phyloP scores from a whole-genome alignment of 2,329 filamentous ascomycete genomes.

The Ophiostoma sp. region DNA sequence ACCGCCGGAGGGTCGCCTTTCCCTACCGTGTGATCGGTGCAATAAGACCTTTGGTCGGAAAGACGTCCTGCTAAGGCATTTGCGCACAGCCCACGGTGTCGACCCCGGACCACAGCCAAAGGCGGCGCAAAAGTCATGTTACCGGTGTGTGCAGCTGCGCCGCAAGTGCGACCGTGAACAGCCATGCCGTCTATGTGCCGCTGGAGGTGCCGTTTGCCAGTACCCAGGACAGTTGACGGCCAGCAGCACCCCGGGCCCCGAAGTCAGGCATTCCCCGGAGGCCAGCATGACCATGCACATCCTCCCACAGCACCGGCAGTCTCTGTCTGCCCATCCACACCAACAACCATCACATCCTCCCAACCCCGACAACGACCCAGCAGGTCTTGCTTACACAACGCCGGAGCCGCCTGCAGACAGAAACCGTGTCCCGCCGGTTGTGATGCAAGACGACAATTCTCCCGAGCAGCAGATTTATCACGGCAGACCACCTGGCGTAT shows the following conservation, averaged over 20 bases:
- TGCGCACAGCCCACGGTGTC: conserved; percentile 30
- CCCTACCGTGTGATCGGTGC: conserved; percentile 29
- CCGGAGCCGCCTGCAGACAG: not conserved
- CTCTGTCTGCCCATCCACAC: not conserved
- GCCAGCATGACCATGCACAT: not conserved
- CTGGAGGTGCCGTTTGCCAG: conserved; percentile 23
- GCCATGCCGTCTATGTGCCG: conserved; percentile 30
- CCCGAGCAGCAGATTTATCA: not conserved
- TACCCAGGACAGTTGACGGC: conserved; percentile 19
- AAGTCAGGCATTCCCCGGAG: not conserved
- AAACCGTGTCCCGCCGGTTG: not conserved
- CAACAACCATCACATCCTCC: not conserved
- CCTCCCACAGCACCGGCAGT: not conserved
- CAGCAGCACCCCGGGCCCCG: not conserved
- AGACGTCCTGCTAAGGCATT: conserved; percentile 32
- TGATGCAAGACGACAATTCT: not conserved
- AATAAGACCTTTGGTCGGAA: conserved; percentile 29
- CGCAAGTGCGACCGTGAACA: conserved; percentile 30
- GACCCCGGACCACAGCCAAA: conserved; percentile 24
- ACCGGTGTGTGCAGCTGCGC: conserved; percentile 32
- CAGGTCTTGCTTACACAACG: not conserved
- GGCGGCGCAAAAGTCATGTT: conserved; percentile 30
- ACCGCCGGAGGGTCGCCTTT: conserved; percentile 27
- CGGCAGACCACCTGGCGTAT: not conserved
- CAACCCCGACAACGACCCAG: not conserved